phyloP scores from a whole-genome alignment of 345 rosid genomes.

The Salix caprea region DNA sequence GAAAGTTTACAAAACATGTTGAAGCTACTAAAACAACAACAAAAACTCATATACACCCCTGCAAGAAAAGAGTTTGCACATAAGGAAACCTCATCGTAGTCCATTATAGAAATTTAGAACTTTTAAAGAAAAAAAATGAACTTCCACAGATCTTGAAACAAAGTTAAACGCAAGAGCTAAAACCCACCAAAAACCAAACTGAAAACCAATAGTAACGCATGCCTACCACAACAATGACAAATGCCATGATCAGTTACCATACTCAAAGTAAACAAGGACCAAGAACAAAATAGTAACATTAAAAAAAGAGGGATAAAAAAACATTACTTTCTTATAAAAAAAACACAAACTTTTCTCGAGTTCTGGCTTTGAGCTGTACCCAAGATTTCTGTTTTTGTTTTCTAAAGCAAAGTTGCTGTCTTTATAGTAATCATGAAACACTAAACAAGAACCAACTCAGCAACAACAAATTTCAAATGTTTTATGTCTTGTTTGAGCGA shows the following conservation, averaged over 20 bases:
- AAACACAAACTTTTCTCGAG: background rate
- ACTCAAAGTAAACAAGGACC: background rate
- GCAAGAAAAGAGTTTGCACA: background rate
- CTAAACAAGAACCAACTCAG: background rate
- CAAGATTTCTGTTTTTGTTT: conserved; percentile 22
- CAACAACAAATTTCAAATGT: background rate
- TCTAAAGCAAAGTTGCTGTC: background rate
- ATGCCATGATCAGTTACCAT: background rate
- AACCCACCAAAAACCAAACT: background rate
- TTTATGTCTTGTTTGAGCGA: background rate
- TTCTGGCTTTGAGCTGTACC: background rate
- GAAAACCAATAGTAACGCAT: background rate
- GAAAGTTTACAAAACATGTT: background rate
- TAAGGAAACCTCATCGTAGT: background rate
- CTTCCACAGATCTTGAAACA: conserved; percentile 6
- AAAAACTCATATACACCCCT: background rate
- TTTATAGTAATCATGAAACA: background rate
- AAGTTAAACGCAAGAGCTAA: background rate
- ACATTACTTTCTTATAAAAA: conserved; percentile 5
- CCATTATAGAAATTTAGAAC: background rate
- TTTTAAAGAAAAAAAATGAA: background rate
- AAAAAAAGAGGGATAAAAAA: conserved; percentile 1
- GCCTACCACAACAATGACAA: background rate
- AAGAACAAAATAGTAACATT: background rate
- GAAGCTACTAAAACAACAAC: background rate